These are phyloP conservation scores for Hamiltosporidium magnivora DNA, from an alignment of 371 early-diverging fungal species.

Conservation along the genomic window DNA sequence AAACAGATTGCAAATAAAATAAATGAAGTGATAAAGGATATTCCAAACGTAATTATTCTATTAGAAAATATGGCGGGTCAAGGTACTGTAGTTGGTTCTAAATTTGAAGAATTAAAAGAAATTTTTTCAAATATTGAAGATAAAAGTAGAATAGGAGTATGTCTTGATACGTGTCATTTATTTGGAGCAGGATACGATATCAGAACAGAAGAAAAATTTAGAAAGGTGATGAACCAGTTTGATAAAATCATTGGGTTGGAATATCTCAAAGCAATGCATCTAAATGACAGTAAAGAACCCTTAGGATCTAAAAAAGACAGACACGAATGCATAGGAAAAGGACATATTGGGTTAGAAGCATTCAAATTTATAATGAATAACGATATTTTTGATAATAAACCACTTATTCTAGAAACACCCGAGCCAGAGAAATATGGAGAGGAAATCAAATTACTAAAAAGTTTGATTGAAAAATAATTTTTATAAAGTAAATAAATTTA, in stretches of 20 bases:
- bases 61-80: slow-evolving; percentile 64
- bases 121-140: slow-evolving; percentile 59
- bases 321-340: slow-evolving; percentile 61
- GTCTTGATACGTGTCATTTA: slow-evolving; percentile 62
- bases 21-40: slow-evolving; percentile 57
- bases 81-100: slow-evolving; percentile 58
- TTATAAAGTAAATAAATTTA: too few relatives aligned
- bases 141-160: slow-evolving; percentile 60
- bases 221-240: slow-evolving; percentile 58
- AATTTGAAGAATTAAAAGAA: slow-evolving; percentile 58
- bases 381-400: slow-evolving; percentile 57
- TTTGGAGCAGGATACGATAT: slow-evolving; percentile 63
- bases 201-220: slow-evolving; percentile 56
- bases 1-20: slow-evolving; percentile 56
- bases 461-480: not conserved
- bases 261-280: slow-evolving; percentile 60
- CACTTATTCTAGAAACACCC: slow-evolving; percentile 62
- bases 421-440: slow-evolving; percentile 44
- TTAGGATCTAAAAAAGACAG: slow-evolving; percentile 58
- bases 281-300: slow-evolving; percentile 60
- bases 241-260: slow-evolving; percentile 58
- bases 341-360: slow-evolving; percentile 59
- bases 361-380: slow-evolving; percentile 60
- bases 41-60: slow-evolving; percentile 56
- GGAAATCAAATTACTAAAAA: slow-evolving; percentile 33